Base-by-base conservation (phyloP, 352 stramenopile genomes). In the Pythium grandisporangium region DNA sequence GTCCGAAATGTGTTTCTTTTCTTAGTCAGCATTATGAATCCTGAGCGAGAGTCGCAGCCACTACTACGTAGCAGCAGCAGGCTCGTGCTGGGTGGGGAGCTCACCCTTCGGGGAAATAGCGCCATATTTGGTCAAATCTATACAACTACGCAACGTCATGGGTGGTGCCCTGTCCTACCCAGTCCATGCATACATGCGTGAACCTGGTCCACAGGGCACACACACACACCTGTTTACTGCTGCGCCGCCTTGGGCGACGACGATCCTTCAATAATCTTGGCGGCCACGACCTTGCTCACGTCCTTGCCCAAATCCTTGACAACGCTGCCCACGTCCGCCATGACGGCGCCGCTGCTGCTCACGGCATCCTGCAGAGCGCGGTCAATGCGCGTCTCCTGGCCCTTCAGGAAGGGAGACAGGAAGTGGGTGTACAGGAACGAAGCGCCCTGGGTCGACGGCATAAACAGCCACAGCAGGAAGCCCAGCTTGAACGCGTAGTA, bases 401-500 rank as follows among this genome's bases (percentile, higher is more conserved):
- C 68, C 71, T 87, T 91, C 19, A 93, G 46, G 63, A 91, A 92
- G 14, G 84, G 81, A 21, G 72, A 58, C 30, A 98, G 61, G 56
- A 98, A 97, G 66, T 85, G 80, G 47, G 89, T 86, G 67, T 98
- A 98, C 22, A 98, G 64, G 66, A 97, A 97, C 42, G 89, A 96
- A 16, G 95, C 90, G 25, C 93, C 94, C 48, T 92, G 68, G 29
- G 93, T 97, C 60, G 95, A 95, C n/a, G 94, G 95, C 56, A 98
- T 83, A 72, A 98, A 98, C 25, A 96, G 74, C 92, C 93, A 98
- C 17, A 98, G 63, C 42, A 99, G 77, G 70, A 98, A 98, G 37
- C 91, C 93, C 19, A 98, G 55, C 78, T 99, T 99, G 73, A 98
- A 97, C 11, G 90, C 83, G 61, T 97, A 98, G 72, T 98, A 99